Evolutionary conservation across 345 rosid genomes (phyloP).

Genomic region (Schrenkiella parvula): DNA sequence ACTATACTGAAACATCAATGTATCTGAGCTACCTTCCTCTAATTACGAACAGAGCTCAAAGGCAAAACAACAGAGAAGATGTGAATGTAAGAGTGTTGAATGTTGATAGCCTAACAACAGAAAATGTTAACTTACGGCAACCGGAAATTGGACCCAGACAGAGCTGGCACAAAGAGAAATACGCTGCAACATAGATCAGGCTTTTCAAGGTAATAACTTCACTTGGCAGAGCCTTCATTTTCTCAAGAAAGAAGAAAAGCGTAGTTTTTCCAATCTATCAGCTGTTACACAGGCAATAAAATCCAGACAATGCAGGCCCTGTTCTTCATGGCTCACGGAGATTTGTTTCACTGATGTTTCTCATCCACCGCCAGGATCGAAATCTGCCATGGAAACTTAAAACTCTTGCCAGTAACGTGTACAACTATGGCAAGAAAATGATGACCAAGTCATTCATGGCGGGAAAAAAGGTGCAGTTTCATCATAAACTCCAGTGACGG

Average conservation of each 20-base stretch:
- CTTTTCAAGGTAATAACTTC: slow-evolving; percentile 1
- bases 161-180: background rate
- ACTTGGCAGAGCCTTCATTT: slow-evolving; percentile 3
- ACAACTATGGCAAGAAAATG: slow-evolving; percentile 5
- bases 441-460: background rate
- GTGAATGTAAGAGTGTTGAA: background rate
- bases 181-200: background rate
- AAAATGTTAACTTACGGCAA: background rate
- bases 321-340: slow-evolving; percentile 5
- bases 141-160: background rate
- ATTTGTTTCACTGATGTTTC: background rate
- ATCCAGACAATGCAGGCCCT: background rate
- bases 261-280: background rate
- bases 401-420: slow-evolving; percentile 14
- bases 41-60: slow-evolving; percentile 1
- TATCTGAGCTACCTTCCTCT: background rate
- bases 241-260: background rate
- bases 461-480: background rate
- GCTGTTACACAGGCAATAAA: background rate
- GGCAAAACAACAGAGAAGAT: background rate
- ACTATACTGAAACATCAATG: slow-evolving; percentile 1
- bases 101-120: background rate
- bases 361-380: slow-evolving; percentile 3
- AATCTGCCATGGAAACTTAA: background rate
- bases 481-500: background rate